Percentiles rank a stretch among this genome's conserved stretches.
These are phyloP conservation scores for Herpetospermum pedunculosum DNA, from an alignment of 306 rosid genomes.

Conservation along the genomic window DNA sequence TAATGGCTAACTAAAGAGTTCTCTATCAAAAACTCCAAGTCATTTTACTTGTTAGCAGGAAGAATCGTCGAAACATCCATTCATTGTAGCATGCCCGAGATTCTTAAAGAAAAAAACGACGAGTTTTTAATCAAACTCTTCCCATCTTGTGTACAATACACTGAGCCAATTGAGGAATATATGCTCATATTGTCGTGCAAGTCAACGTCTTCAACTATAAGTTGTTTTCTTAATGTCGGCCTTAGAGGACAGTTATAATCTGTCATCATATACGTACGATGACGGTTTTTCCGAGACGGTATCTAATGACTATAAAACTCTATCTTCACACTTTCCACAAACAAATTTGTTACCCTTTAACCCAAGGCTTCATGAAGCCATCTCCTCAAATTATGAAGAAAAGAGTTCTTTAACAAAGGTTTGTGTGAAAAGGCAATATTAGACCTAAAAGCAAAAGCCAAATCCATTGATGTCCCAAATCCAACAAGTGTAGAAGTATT, in stretches of 20 bases:
- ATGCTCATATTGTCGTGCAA: background rate
- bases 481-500: slow-evolving; percentile 17
- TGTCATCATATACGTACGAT: no score
- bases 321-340: background rate
- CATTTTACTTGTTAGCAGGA: slow-evolving; percentile 36
- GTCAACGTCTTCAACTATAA: background rate
- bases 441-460: background rate
- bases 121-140: background rate
- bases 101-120: background rate
- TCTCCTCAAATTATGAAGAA: background rate
- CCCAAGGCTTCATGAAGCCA: background rate
- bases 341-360: background rate
- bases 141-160: background rate
- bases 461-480: background rate
- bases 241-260: no score
- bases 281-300: background rate
- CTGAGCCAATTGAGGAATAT: background rate
- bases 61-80: slow-evolving; percentile 17
- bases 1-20: slow-evolving; percentile 22
- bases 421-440: slow-evolving; percentile 6
- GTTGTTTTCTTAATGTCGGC: slow-evolving; percentile 5
- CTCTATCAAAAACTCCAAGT: slow-evolving; percentile 29
- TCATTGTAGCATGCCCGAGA: slow-evolving; percentile 11
- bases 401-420: background rate
- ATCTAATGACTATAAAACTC: background rate